Base-by-base conservation (phyloP, 2,329 filamentous ascomycete genomes). In the Aspergillus ochraceus region DNA sequence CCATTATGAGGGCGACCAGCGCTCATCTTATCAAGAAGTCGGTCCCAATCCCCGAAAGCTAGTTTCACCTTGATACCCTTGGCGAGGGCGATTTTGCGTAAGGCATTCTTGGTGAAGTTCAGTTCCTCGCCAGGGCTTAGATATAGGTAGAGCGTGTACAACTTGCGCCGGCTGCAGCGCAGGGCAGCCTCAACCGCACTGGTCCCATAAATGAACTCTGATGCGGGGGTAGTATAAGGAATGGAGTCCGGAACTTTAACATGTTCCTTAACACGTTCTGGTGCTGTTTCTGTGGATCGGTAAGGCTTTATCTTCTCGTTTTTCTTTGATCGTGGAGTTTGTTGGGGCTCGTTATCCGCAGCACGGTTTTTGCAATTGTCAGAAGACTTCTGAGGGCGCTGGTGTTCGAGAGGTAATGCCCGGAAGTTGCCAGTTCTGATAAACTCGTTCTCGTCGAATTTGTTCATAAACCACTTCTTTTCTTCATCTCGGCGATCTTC, bases 181-280 rank as follows among this genome's bases (percentile, higher is more conserved):
- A 99, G 79, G 0, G 92, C 93, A 20, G 93, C 90, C 63, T 90
- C 83, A 22, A 98, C 91, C 1, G 91, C 87, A 2, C 90, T 90
- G 49, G 85, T 86, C 6, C 95, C 95, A 71, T 96, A 98, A 2
- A 99, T 81, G 68, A 97, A 98, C 62, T 97, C 90, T 0, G 93
- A 97, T 5, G 91, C 91, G 0, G 94, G 90, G 0, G 92, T 96
- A 0, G 91, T 92, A 71, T 94, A 88, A 1, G 87, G 86, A 19
- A 90, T 81, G 6, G 78, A 72, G 3, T 76, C 60, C 0, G 80
- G 80, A 1, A 77, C 71, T 60, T 65, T 74, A 49, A 77, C 71
- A 46, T 74, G 62, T 19, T 67, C 58, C 46, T 74, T 75, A 10
- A 75, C 65, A 47, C 69, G 66, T 60, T 76, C 73, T 22, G 74